phyloP scores from a whole-genome alignment of 129 eudicot species.

The Escallonia rubra region DNA sequence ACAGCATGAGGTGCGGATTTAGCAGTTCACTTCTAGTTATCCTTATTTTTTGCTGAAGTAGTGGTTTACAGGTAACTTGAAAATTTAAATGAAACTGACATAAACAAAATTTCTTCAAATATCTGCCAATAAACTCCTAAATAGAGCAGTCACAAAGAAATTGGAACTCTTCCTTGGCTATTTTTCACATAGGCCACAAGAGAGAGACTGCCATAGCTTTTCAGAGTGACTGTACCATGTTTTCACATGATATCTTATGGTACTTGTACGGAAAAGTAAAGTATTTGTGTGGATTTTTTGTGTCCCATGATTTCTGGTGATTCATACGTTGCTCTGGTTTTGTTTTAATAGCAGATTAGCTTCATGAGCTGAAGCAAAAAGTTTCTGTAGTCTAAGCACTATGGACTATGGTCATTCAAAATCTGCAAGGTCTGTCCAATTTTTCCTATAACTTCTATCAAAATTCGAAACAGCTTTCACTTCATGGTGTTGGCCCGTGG shows the following conservation, averaged over 20 bases:
- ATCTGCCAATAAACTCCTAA: no score
- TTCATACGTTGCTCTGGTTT: not conserved
- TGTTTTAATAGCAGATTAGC: not conserved
- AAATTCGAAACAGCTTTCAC: not conserved
- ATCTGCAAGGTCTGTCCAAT: constrained; percentile 13
- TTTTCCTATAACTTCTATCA: not conserved
- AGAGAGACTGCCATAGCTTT: not conserved
- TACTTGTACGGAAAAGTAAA: not conserved
- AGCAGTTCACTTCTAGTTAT: no score
- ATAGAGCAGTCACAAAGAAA: not conserved
- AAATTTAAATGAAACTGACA: no score
- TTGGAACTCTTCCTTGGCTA: not conserved
- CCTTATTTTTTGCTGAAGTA: not conserved
- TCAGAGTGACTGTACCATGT: not conserved
- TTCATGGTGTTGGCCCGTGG: not conserved
- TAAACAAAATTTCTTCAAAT: no score
- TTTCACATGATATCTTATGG: not conserved
- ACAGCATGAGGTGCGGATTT: no score
- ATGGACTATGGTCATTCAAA: constrained; percentile 12
- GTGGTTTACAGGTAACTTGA: not conserved
- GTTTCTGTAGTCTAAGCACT: not conserved
- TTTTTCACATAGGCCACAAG: no score
- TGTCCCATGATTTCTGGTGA: not conserved
- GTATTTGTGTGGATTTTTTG: not conserved
- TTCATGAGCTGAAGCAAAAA: not conserved